Base-by-base conservation (phyloP, 108 stramenopile genomes). In the Epithemia pelagica region DNA sequence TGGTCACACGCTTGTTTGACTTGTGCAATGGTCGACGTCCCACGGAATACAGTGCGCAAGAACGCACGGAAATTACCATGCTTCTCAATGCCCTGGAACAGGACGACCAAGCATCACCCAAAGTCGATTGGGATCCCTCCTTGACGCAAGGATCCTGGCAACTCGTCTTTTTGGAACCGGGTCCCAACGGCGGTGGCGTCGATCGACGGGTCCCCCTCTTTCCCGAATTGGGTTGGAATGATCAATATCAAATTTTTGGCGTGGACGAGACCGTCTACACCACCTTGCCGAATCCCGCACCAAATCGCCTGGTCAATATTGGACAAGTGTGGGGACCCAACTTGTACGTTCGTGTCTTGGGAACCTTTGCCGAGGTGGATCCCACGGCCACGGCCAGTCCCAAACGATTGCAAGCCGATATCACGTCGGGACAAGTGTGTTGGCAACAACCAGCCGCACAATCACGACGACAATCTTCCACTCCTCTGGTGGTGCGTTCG, bases 101-200 rank as follows among this genome's bases (percentile, higher is more conserved):
- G 19, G 15, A 61, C 19, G 26, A 21, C 30, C 10, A 18, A 1
- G 1, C 1, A 2, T 56, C 62, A 15, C 25, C 54, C 22, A 23
- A 24, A 29, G 19, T n/a, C 24, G 28, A 58, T 28, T 20, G 52
- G 28, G 55, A 64, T 3, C 21, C 46, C 1, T 23, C 25, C 25
- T 58, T 82, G 24, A n/a, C n/a, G n/a, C 56, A 37, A 10, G 82
- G 82, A 26, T 70, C 56, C 21, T 82, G 82, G 82, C 54, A 62
- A 19, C 54, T 79, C 53, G 69, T 63, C 29, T 82, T 79, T 66
- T 33, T 79, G 18, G 76, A 82, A 65, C 75, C 78, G 2, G 78
- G 82, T 56, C 82, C 82, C 23, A 58, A 73, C 54, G 75, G 75
- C 10, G 79, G 79, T 32, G 82, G 82, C 28, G 75, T 79, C 30